These are phyloP conservation scores for Tricholoma matsutake DNA, from an alignment of 768 basidiomycete genomes.

Conservation along the genomic window DNA sequence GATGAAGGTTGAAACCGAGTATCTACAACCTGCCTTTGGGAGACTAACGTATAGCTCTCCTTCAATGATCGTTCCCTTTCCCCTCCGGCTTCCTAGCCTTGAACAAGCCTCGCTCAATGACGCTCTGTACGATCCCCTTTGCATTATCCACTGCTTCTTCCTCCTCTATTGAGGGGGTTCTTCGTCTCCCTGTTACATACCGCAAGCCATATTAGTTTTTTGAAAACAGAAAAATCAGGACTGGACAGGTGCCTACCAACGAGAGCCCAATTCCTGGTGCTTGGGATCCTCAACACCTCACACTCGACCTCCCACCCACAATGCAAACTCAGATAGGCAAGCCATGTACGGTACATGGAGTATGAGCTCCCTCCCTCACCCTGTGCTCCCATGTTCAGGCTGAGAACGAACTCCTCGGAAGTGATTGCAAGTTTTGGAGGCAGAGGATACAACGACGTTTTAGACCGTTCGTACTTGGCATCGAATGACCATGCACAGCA, in stretches of 20 bases:
- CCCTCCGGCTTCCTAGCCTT: constrained; percentile 72
- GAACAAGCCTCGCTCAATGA: constrained; percentile 65
- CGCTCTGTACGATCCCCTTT: constrained; percentile 49
- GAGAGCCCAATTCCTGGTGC: constrained; percentile 91
- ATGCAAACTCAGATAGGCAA: constrained; percentile 65
- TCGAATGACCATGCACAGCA: constrained; percentile 91
- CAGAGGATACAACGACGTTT: constrained; percentile 28
- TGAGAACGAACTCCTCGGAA: constrained; percentile 23
- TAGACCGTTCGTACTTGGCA: constrained; percentile 53
- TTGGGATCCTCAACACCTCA: constrained; percentile 86
- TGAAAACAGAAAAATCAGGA: constrained; percentile 1
- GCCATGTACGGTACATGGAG: constrained; percentile 82
- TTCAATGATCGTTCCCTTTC: constrained; percentile 31
- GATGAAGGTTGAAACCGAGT: too few relatives aligned
- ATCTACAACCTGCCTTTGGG: too few relatives aligned
- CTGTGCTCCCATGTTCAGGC: constrained; percentile 60
- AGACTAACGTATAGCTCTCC: too few relatives aligned
- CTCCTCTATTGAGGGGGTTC: constrained; percentile 20
- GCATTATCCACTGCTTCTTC: constrained; percentile 42
- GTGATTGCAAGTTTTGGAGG: constrained; percentile 8
- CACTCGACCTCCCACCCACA: constrained; percentile 88
- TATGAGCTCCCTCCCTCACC: constrained; percentile 68
- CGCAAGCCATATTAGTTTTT: not conserved
- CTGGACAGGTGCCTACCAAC: constrained; percentile 53
- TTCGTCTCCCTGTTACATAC: constrained; percentile 21